These are phyloP conservation scores for Lasiosphaeria miniovina DNA, from an alignment of 495 filamentous ascomycete genomes.

Conservation along the genomic window DNA sequence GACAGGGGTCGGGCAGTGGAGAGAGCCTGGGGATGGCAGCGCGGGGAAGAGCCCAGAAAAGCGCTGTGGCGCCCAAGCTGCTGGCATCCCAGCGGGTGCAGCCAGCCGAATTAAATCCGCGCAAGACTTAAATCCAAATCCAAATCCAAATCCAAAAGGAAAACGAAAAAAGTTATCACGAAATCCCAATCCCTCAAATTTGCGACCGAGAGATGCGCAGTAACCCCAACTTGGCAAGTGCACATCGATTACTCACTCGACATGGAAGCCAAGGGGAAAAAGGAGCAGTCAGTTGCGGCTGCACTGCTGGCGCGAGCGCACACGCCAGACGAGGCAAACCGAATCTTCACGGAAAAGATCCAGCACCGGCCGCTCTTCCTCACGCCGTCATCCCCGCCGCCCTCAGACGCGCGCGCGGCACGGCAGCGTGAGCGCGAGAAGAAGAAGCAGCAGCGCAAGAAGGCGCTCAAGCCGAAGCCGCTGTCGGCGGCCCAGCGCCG, in stretches of 20 bases:
- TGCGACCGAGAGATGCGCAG: background rate
- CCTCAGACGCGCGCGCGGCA: conserved; percentile 60
- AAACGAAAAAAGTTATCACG: background rate
- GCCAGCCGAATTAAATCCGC: too few relatives aligned
- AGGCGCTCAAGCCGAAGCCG: conserved; percentile 64
- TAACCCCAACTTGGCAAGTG: background rate
- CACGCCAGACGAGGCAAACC: conserved; percentile 60
- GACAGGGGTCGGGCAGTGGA: background rate
- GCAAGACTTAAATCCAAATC: background rate
- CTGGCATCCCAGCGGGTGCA: background rate
- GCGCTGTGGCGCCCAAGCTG: background rate
- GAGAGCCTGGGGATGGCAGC: background rate
- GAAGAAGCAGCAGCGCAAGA: conserved; percentile 55
- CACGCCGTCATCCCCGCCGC: conserved; percentile 63
- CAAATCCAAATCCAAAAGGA: background rate
- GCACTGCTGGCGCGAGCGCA: conserved; percentile 71
- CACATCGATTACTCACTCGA: background rate
- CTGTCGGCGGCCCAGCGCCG: conserved; percentile 81
- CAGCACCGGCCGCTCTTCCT: conserved; percentile 79
- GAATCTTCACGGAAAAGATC: conserved; percentile 78
- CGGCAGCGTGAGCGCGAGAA: conserved; percentile 56
- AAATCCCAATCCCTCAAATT: background rate
- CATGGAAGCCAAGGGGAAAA: conserved; percentile 8
- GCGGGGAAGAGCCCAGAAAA: conserved; percentile 16
- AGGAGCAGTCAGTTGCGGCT: conserved; percentile 52